Evolutionary conservation across 305 asterid genomes (phyloP).

Genomic region (Galium porrigens): DNA sequence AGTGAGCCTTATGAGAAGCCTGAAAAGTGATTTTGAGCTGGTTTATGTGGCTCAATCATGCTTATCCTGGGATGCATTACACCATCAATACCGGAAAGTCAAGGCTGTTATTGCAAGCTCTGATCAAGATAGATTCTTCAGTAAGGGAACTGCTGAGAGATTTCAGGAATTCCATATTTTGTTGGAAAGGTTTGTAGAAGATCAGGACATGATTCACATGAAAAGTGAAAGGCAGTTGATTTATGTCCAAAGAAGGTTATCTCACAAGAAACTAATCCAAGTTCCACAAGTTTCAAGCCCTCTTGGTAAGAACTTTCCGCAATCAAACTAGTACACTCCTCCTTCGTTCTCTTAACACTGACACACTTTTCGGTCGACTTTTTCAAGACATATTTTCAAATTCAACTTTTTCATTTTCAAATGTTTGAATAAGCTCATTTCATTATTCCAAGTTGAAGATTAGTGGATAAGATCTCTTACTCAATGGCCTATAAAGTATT

Average conservation of each 20-base stretch:
- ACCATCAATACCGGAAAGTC: slow-evolving; percentile 34
- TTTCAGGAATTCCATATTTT: slow-evolving; percentile 33
- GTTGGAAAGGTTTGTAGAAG: slow-evolving; percentile 43
- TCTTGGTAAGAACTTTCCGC: not conserved
- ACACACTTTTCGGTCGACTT: not conserved
- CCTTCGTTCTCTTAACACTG: not conserved
- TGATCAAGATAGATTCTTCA: slow-evolving; percentile 18
- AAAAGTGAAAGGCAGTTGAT: slow-evolving; percentile 20
- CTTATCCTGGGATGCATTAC: slow-evolving; percentile 51
- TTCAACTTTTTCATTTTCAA: not conserved
- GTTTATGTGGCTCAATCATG: slow-evolving; percentile 45
- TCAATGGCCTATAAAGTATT: not conserved
- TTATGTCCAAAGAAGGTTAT: slow-evolving; percentile 24
- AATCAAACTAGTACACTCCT: not conserved
- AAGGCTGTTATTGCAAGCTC: slow-evolving; percentile 18
- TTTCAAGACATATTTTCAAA: too few relatives aligned
- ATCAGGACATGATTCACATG: slow-evolving; percentile 13
- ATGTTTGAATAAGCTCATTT: not conserved
- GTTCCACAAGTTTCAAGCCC: slow-evolving; percentile 36
- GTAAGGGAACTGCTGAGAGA: slow-evolving; percentile 15
- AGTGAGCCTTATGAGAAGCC: slow-evolving; percentile 27
- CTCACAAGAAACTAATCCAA: slow-evolving; percentile 32
- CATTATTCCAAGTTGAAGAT: not conserved
- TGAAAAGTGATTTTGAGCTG: slow-evolving; percentile 46
- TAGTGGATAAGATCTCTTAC: slow-evolving; percentile 4